A percentile compares a stretch with the other conserved stretches of the same genome.
Evolutionary conservation across 1,139 yeast genomes (phyloP).

Genomic region (Diutina catenulata): DNA sequence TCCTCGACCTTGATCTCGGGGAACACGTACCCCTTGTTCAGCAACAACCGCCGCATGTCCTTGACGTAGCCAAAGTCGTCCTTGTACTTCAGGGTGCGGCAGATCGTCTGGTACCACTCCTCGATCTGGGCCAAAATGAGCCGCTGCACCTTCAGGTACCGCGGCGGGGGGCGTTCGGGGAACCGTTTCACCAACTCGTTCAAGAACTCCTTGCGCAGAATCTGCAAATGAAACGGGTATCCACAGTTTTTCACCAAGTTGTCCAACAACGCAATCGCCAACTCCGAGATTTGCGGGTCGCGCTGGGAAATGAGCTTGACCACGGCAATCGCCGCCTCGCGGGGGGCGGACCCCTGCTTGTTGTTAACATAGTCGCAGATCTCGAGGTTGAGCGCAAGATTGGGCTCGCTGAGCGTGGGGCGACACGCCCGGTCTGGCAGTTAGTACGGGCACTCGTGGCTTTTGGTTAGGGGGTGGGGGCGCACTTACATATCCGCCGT

Average conservation of each 20-base stretch:
- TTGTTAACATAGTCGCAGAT: conserved; percentile 90
- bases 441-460: conserved; percentile 7
- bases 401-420: conserved; percentile 77
- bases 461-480: conserved; percentile 6
- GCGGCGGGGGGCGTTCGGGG: conserved; percentile 89
- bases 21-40: conserved; percentile 80
- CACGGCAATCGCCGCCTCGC: conserved; percentile 89
- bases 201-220: conserved; percentile 86
- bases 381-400: conserved; percentile 76
- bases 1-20: conserved; percentile 89
- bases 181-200: conserved; percentile 87
- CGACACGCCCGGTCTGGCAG: conserved; percentile 72
- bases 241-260: conserved; percentile 96
- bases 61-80: conserved; percentile 87
- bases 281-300: conserved; percentile 66
- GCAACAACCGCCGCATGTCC: conserved; percentile 87
- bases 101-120: conserved; percentile 95
- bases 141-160: conserved; percentile 74
- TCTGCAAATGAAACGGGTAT: conserved; percentile 90
- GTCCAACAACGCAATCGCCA: conserved; percentile 55
- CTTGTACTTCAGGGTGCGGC: conserved; percentile 80
- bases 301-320: conserved; percentile 75
- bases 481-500: conserved; percentile 48
- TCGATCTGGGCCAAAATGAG: conserved; percentile 83
- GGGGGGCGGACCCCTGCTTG: conserved; percentile 81